Evolutionary conservation across 2,329 filamentous ascomycete genomes (phyloP).

Genomic region (Trichoderma atroviride): DNA sequence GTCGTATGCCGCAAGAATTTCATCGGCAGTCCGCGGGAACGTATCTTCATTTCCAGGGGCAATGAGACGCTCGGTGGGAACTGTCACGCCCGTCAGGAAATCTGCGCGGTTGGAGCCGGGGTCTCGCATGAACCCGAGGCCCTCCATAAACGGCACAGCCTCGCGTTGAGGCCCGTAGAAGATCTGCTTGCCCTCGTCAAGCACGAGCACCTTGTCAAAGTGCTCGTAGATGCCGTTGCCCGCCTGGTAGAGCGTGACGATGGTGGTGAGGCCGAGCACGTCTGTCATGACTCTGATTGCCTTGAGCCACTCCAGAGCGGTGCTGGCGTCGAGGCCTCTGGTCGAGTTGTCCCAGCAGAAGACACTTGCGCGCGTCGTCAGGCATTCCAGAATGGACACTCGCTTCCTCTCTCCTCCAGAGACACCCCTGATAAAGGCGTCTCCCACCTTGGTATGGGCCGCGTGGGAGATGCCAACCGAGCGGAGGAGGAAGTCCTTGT

Average conservation of each 20-base stretch:
- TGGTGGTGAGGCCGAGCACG: conserved; percentile 59
- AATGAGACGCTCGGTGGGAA: conserved; percentile 69
- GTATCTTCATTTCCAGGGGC: conserved; percentile 39
- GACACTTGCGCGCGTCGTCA: conserved; percentile 60
- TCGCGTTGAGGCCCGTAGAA: conserved; percentile 64
- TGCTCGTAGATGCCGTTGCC: conserved; percentile 70
- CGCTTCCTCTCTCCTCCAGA: conserved; percentile 70
- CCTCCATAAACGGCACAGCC: conserved; percentile 66
- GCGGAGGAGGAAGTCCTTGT: conserved; percentile 57
- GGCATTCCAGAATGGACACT: conserved; percentile 67
- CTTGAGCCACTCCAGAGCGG: conserved; percentile 61
- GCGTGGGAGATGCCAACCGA: conserved; percentile 63
- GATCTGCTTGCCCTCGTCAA: conserved; percentile 67
- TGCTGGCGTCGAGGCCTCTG: conserved; percentile 63
- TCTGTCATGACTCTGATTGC: conserved; percentile 67
- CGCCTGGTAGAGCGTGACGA: conserved; percentile 70
- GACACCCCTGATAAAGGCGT: conserved; percentile 67
- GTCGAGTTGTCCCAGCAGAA: conserved; percentile 71
- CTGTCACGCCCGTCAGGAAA: conserved; percentile 66
- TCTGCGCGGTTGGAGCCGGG: conserved; percentile 66
- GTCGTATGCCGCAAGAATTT: conserved; percentile 54
- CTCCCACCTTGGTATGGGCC: conserved; percentile 66
- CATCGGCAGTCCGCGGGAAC: conserved; percentile 50
- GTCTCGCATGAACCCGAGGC: conserved; percentile 63
- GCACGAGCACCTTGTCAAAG: conserved; percentile 70